These are phyloP conservation scores for Zygotorulaspora chibaensis DNA, from an alignment of 805 yeast genomes.

Conservation along the genomic window DNA sequence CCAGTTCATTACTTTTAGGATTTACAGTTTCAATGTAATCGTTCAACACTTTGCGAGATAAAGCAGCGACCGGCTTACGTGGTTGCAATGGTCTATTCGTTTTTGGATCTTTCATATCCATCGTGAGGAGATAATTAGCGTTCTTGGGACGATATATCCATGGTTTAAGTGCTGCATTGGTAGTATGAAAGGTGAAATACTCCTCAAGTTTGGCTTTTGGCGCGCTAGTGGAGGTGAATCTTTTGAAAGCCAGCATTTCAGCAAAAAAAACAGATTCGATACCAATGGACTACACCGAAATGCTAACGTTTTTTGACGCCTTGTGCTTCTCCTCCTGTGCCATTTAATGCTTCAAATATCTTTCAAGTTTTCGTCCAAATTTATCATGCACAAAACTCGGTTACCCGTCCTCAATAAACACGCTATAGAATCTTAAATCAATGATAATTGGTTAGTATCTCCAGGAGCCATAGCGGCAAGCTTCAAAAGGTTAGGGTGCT, in stretches of 20 bases:
- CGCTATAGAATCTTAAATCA: too few relatives aligned
- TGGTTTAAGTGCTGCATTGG: slow-evolving; percentile 35
- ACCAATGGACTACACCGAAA: too few relatives aligned
- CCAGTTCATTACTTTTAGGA: slow-evolving; percentile 20
- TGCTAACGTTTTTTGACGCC: too few relatives aligned
- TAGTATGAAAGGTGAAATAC: slow-evolving; percentile 35
- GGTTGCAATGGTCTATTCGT: slow-evolving; percentile 35
- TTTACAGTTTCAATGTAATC: slow-evolving; percentile 24
- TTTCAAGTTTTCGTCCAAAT: too few relatives aligned
- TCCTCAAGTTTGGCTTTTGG: slow-evolving; percentile 31
- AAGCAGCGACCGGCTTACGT: slow-evolving; percentile 30
- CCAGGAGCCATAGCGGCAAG: too few relatives aligned
- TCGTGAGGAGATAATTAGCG: slow-evolving; percentile 36
- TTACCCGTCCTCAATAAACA: too few relatives aligned
- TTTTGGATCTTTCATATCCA: slow-evolving; percentile 39
- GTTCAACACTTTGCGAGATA: slow-evolving; percentile 26
- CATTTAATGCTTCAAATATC: too few relatives aligned
- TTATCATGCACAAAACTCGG: too few relatives aligned
- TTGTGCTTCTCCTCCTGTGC: too few relatives aligned
- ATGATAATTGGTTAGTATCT: too few relatives aligned
- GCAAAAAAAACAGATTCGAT: neutral
- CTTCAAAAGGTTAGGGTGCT: neutral
- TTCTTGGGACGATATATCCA: slow-evolving; percentile 41
- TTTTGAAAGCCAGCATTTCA: slow-evolving; percentile 13
- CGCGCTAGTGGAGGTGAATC: slow-evolving; percentile 17